Evolutionary conservation across 2,329 filamentous ascomycete species (phyloP).

Genomic region (Hypocreales sp.): DNA sequence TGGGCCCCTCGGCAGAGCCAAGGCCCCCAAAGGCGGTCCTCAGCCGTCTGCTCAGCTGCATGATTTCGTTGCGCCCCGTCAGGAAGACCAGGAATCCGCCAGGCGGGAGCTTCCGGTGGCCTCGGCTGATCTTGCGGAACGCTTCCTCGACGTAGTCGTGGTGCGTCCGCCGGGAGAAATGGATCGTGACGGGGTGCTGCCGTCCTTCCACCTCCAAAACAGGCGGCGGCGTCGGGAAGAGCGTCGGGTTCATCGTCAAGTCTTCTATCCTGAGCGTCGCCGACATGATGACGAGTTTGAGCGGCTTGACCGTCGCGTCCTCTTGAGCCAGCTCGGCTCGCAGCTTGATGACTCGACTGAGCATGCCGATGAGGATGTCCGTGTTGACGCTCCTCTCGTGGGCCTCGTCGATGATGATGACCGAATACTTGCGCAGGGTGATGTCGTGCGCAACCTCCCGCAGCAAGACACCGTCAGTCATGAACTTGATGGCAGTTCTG

Average conservation of each 20-base stretch:
- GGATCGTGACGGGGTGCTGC: conserved; percentile 77
- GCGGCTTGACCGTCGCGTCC: conserved; percentile 53
- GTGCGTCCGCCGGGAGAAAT: conserved; percentile 72
- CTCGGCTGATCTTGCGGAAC: conserved; percentile 72
- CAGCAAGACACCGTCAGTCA: conserved; percentile 93
- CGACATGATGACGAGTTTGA: conserved; percentile 97
- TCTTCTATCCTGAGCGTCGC: conserved; percentile 85
- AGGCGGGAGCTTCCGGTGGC: conserved; percentile 77
- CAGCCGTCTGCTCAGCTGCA: conserved; percentile 63
- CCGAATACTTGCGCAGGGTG: conserved; percentile 75
- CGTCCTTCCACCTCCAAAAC: conserved; percentile 82
- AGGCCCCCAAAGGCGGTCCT: conserved; percentile 50
- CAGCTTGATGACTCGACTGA: conserved; percentile 80
- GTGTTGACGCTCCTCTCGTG: conserved; percentile 97
- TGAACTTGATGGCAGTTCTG: conserved; percentile 89
- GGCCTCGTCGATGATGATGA: conserved; percentile 89
- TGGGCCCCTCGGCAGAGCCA: conserved; percentile 41
- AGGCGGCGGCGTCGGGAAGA: conserved; percentile 69
- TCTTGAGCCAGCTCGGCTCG: conserved; percentile 60
- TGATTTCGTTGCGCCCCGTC: conserved; percentile 86
- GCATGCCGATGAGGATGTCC: conserved; percentile 93
- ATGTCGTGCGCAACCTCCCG: conserved; percentile 87
- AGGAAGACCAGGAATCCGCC: conserved; percentile 90
- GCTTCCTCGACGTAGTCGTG: conserved; percentile 84
- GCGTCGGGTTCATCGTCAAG: conserved; percentile 65